These are phyloP conservation scores for Senna siamea DNA, from an alignment of 306 rosid species.

Conservation along the genomic window DNA sequence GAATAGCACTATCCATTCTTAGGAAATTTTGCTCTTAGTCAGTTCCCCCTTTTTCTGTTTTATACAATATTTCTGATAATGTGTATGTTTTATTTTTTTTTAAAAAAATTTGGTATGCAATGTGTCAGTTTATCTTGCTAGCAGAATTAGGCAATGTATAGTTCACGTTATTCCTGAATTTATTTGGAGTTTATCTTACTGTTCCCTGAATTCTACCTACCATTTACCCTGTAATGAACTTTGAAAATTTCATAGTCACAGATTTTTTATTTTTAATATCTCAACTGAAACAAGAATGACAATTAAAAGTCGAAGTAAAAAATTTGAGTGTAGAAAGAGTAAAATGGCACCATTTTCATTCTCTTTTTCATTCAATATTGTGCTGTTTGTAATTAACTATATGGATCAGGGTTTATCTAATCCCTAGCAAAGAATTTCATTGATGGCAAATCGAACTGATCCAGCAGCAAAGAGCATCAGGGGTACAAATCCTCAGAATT, in stretches of 20 bases:
- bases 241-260: background rate
- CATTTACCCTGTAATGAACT: background rate
- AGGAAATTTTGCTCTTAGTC: background rate
- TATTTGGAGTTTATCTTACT: background rate
- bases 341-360: background rate
- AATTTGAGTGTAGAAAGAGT: background rate
- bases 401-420: constrained; percentile 38
- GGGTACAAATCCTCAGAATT: constrained; percentile 94
- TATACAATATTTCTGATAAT: background rate
- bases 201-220: background rate
- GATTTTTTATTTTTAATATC: background rate
- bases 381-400: background rate
- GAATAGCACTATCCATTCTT: background rate
- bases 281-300: background rate
- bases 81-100: background rate
- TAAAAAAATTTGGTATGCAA: background rate
- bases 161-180: background rate
- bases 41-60: background rate
- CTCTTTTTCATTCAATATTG: background rate
- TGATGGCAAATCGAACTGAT: constrained; percentile 98
- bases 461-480: constrained; percentile 93
- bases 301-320: too few species aligned
- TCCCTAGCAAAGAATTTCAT: background rate
- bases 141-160: background rate
- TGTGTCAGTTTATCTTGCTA: background rate